Base-by-base conservation (phyloP, 495 filamentous ascomycete species). In the Tuber calosporum region DNA sequence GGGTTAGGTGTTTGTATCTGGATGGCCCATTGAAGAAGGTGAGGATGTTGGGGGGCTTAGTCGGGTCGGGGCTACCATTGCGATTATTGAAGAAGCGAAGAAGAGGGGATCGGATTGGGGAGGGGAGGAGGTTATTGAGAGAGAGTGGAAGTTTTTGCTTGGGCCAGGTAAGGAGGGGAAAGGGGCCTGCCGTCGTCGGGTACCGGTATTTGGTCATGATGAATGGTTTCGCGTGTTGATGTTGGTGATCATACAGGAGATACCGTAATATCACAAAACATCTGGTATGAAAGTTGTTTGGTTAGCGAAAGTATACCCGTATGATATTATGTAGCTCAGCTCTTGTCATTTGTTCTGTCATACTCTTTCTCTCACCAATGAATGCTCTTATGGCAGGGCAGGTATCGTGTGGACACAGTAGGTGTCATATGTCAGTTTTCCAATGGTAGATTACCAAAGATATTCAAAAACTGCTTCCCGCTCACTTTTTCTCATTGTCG, bases 21-120 rank as follows among this genome's bases (percentile, higher is more conserved):
- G 84, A 86, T 79, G 84, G 84, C 74, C n/a, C n/a, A n/a, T 69
- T 87, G 11, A 48, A 86, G 22, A 79, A 78, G 38, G 82, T 83
- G 19, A 82, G 81, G 77, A 79, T 77, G 13, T 45, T 85, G 17
- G 86, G 85, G 1, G 83, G n/a, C n/a, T 83, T 13, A 79, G 79
- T 26, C 80, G 86, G 41, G 85, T 90, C 53, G 87, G 87, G 1
- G 85, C 86, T 15, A 89, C 86, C 0, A 81, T 83, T 22, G 82
- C 82, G 0, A 89, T 89, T 69, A 71, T 89, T 62, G 84, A 87
- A 9, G 87, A 88, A 67, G 87, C 87, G 5, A 83, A 78, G 69
- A 81, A 69, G 45, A 80, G 87, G 53, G 87, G 0, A 87, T 89
- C 67, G 79, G n/a, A n/a, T n/a, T n/a, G n/a, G n/a, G n/a, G n/a